These are phyloP conservation scores for Tardiomyces depauwii DNA, from an alignment of 1,139 yeast genomes.

Conservation along the genomic window DNA sequence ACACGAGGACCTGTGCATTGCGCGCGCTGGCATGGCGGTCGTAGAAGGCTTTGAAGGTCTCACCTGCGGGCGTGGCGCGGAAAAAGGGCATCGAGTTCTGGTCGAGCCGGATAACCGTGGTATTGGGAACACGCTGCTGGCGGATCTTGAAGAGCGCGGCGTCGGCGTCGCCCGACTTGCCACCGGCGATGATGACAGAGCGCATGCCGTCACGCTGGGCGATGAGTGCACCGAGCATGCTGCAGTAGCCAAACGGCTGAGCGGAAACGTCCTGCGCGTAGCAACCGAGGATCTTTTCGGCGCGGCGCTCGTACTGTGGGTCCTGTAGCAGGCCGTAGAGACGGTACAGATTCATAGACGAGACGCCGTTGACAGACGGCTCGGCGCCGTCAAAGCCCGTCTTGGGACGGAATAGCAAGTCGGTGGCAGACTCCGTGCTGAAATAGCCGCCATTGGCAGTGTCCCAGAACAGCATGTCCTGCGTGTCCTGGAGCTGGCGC, in stretches of 20 bases:
- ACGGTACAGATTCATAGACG: slow-evolving; percentile 22
- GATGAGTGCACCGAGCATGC: neutral
- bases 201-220: neutral
- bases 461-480: slow-evolving; percentile 25
- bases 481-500: slow-evolving; percentile 22
- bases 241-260: slow-evolving; percentile 23
- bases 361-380: slow-evolving; percentile 28
- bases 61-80: neutral
- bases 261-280: slow-evolving; percentile 22
- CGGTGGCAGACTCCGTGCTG: slow-evolving; percentile 7
- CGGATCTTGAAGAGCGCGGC: neutral
- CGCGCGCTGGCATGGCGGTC: neutral
- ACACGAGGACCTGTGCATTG: neutral
- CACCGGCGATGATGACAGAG: neutral
- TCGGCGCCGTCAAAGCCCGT: slow-evolving; percentile 29
- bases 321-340: slow-evolving; percentile 19
- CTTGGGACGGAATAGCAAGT: slow-evolving; percentile 26
- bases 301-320: slow-evolving; percentile 14
- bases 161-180: neutral
- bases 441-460: slow-evolving; percentile 24
- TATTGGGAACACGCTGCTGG: neutral
- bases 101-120: neutral
- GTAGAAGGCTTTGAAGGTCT: neutral
- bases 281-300: slow-evolving; percentile 17
- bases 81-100: neutral